Conservation (phyloP, 495 filamentous ascomycete genomes). For the Usnea hakonensis region DNA sequence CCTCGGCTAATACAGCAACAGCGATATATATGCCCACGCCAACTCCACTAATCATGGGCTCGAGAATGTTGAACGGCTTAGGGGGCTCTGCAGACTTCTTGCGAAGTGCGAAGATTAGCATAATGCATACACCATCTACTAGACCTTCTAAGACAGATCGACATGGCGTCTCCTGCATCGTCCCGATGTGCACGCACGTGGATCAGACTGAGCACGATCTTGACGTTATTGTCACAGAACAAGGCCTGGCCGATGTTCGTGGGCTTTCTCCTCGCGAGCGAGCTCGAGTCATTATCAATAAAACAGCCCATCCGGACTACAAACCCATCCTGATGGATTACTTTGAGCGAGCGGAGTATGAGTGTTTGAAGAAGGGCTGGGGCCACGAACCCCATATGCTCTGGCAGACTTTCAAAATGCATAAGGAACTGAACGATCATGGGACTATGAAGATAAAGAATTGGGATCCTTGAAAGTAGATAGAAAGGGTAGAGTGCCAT, state of each 20-base stretch:
- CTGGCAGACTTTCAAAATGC: slow-evolving; percentile 69
- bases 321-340: slow-evolving; percentile 74
- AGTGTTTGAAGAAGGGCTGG: slow-evolving; percentile 82
- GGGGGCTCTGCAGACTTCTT: slow-evolving; percentile 87
- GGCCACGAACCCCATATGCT: slow-evolving; percentile 85
- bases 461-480: slow-evolving; percentile 35
- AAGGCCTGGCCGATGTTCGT: slow-evolving; percentile 79
- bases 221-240: slow-evolving; percentile 81
- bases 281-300: slow-evolving; percentile 77
- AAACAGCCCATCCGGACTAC: slow-evolving; percentile 85
- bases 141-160: slow-evolving; percentile 78
- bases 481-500: too few species aligned
- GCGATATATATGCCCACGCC: slow-evolving; percentile 89
- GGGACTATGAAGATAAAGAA: slow-evolving; percentile 66
- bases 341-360: slow-evolving; percentile 78
- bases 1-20: neutral
- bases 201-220: slow-evolving; percentile 92
- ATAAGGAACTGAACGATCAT: slow-evolving; percentile 68
- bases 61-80: slow-evolving; percentile 85
- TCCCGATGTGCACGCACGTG: slow-evolving; percentile 50
- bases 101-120: slow-evolving; percentile 73
- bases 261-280: slow-evolving; percentile 75
- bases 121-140: slow-evolving; percentile 86
- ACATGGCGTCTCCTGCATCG: slow-evolving; percentile 76
- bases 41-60: slow-evolving; percentile 90